These are phyloP conservation scores for Cladosporium halotolerans DNA, from an alignment of 2,329 filamentous ascomycete genomes.

Conservation along the genomic window DNA sequence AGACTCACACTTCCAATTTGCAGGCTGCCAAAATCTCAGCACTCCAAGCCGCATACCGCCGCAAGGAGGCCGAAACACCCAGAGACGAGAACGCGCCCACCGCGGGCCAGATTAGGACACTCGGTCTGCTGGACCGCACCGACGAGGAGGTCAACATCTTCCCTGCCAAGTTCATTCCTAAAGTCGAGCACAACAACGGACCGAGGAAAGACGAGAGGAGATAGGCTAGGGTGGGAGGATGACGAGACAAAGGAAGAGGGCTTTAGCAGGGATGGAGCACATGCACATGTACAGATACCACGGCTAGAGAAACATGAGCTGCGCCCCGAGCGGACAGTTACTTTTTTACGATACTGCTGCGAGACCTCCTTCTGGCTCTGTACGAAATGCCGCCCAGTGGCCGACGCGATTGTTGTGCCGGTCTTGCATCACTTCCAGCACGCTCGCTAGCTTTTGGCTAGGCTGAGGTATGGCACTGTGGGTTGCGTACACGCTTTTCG, in stretches of 20 bases:
- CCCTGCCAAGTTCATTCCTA: constrained; percentile 37
- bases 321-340: constrained; percentile 4
- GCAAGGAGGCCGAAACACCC: constrained; percentile 66
- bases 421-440: constrained; percentile 42
- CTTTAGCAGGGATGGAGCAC: constrained; percentile 9
- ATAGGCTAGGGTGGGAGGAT: constrained; percentile 6
- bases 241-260: constrained; percentile 7
- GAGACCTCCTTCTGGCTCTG: constrained; percentile 17
- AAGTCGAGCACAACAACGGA: constrained; percentile 15
- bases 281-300: constrained; percentile 13
- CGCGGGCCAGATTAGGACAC: constrained; percentile 77
- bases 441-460: constrained; percentile 26
- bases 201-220: constrained; percentile 6
- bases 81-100: constrained; percentile 70
- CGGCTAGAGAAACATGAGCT: constrained; percentile 10
- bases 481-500: constrained; percentile 25
- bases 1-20: constrained; percentile 1
- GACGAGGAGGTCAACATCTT: constrained; percentile 63
- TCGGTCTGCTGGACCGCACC: constrained; percentile 71
- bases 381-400: constrained; percentile 31
- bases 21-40: constrained; percentile 72
- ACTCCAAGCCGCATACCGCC: constrained; percentile 79
- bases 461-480: constrained; percentile 4
- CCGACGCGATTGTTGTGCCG: constrained; percentile 32
- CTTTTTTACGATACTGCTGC: constrained; percentile 11